Evolutionary conservation across 441 rosid species (phyloP).

Genomic region (Pelargonium fulgidum): DNA sequence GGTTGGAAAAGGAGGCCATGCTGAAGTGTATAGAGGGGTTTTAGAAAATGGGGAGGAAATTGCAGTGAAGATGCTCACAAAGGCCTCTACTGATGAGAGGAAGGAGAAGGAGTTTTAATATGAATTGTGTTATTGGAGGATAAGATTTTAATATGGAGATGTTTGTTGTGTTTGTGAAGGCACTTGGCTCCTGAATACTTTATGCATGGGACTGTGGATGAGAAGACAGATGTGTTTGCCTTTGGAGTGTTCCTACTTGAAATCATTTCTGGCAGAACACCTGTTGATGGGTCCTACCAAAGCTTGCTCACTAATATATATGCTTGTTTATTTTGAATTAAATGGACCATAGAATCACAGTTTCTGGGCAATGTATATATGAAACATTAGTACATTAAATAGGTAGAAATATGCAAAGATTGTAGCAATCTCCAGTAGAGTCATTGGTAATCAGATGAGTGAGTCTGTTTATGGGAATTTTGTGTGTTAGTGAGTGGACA

Average conservation of each 20-base stretch:
- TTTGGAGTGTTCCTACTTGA: constrained; percentile 89
- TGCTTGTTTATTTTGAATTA: not conserved
- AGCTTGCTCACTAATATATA: constrained; percentile 37
- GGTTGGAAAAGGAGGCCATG: constrained; percentile 90
- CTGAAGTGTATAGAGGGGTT: constrained; percentile 82
- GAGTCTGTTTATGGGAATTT: no score
- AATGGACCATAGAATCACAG: constrained; percentile 31
- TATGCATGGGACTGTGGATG: constrained; percentile 92
- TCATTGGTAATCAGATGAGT: no score
- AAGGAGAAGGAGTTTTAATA: constrained; percentile 72
- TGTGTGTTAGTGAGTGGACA: no score
- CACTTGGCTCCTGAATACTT: constrained; percentile 97
- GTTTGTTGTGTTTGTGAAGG: constrained; percentile 26
- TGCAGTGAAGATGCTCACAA: constrained; percentile 82
- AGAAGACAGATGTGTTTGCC: constrained; percentile 95
- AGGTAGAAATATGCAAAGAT: no score
- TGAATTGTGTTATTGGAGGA: not conserved
- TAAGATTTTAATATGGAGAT: not conserved
- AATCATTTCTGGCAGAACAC: constrained; percentile 75
- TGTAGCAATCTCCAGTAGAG: no score
- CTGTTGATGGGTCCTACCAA: constrained; percentile 83
- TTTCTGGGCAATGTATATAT: constrained; percentile 19
- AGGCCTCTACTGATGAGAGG: constrained; percentile 65
- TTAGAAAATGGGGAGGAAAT: constrained; percentile 48
- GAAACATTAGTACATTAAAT: not conserved